Conservation (phyloP, 306 rosid species). For the Lotus japonicus region DNA sequence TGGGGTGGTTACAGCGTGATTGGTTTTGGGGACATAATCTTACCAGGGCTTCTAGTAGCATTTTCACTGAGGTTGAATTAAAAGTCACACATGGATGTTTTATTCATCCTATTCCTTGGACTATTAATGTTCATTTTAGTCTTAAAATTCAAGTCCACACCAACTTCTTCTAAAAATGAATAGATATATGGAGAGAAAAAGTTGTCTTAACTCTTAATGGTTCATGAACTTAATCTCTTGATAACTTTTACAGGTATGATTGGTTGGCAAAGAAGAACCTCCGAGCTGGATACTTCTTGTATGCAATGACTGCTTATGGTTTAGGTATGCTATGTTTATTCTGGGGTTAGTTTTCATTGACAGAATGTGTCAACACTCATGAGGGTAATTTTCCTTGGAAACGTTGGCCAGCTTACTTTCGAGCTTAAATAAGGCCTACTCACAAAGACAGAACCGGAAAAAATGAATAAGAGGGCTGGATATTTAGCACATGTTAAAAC, state of each 20-base stretch:
- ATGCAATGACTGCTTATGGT: conserved; percentile 97
- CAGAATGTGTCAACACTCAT: not conserved
- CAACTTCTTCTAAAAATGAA: not conserved
- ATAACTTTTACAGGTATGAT: conserved; percentile 61
- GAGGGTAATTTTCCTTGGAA: not conserved
- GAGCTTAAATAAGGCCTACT: no score
- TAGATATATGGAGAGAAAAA: not conserved
- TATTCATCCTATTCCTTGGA: not conserved
- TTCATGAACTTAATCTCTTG: conserved; percentile 25
- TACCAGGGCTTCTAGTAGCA: conserved; percentile 90
- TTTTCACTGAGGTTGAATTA: conserved; percentile 73
- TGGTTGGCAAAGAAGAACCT: conserved; percentile 81
- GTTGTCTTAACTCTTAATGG: not conserved
- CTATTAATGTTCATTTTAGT: not conserved
- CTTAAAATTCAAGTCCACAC: not conserved
- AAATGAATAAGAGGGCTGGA: no score
- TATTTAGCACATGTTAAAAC: no score
- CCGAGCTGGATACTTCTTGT: conserved; percentile 70
- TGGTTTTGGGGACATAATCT: conserved; percentile 95
- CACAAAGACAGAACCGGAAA: no score
- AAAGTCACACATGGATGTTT: not conserved
- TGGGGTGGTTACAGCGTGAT: conserved; percentile 99
- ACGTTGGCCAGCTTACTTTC: no score
- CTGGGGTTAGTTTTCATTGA: not conserved
- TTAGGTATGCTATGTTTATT: conserved; percentile 55